Conservation (phyloP, 1,284 basidiomycete genomes). For the Erythrobasidium hasegawianum region DNA sequence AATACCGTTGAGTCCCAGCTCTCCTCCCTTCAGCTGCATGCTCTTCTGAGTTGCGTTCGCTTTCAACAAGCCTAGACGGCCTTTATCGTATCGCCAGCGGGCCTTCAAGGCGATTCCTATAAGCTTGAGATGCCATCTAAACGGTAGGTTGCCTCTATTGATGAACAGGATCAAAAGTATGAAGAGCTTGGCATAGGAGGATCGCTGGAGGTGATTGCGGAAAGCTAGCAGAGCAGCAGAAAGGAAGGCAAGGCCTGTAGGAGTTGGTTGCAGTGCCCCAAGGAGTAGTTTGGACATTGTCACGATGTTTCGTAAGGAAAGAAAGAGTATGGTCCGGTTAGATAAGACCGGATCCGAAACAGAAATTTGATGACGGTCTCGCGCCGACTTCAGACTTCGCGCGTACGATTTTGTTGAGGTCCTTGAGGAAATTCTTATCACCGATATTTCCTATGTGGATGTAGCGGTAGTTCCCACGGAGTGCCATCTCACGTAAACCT, state of each 20-base stretch:
- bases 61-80: constrained; percentile 10
- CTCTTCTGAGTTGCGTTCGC: constrained; percentile 1
- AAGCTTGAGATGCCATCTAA: constrained; percentile 33
- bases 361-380: too few relatives aligned
- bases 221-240: constrained; percentile 14
- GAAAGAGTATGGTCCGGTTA: too few relatives aligned
- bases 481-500: too few relatives aligned
- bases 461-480: too few relatives aligned
- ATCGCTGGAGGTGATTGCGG: constrained; percentile 9
- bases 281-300: constrained; percentile 18
- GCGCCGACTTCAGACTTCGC: too few relatives aligned
- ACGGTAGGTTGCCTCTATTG: constrained; percentile 23
- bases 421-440: too few relatives aligned
- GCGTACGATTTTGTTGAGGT: too few relatives aligned
- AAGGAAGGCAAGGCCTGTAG: constrained; percentile 12
- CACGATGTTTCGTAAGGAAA: too few relatives aligned
- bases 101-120: constrained; percentile 13
- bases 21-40: constrained; percentile 15
- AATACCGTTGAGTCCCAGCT: constrained; percentile 14
- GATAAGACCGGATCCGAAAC: too few relatives aligned
- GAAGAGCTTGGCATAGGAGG: constrained; percentile 10
- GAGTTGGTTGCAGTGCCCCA: constrained; percentile 21
- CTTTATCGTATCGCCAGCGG: constrained; percentile 6
- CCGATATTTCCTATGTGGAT: too few relatives aligned
- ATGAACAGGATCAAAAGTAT: constrained; percentile 25